phyloP scores from a whole-genome alignment of 257 asterid species.

The Solanum infundibuliforme region DNA sequence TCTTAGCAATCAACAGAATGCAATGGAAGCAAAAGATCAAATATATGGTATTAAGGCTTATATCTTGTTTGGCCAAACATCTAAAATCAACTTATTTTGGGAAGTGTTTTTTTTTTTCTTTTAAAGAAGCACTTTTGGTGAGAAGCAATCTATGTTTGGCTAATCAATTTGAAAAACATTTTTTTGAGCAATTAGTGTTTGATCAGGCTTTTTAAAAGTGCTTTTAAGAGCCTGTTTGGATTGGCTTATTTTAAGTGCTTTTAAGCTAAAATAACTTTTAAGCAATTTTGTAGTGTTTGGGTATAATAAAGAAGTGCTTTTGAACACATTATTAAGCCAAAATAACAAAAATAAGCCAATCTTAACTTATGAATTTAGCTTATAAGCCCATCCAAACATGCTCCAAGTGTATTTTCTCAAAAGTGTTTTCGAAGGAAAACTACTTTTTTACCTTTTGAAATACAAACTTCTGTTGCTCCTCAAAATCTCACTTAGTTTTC shows the following conservation, averaged over 20 bases:
- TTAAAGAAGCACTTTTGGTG: neutral
- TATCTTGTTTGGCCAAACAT: neutral
- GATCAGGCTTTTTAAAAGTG: neutral
- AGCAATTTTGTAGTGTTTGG: neutral
- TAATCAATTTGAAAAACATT: neutral
- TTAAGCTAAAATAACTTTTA: neutral
- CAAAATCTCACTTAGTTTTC: neutral
- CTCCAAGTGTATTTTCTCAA: neutral
- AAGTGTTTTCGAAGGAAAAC: neutral
- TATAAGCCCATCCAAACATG: too few relatives aligned
- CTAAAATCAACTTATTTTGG: neutral
- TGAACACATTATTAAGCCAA: too few relatives aligned
- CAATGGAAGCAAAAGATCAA: neutral
- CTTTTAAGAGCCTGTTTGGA: neutral
- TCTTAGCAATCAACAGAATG: neutral
- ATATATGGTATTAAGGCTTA: neutral
- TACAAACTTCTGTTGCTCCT: neutral
- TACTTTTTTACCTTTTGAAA: neutral
- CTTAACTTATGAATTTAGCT: rapidly evolving
- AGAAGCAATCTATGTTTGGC: neutral
- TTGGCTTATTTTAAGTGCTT: neutral
- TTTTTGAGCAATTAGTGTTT: neutral
- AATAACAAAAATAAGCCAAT: too few relatives aligned
- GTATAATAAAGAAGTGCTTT: too few relatives aligned
- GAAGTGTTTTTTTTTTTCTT: neutral